phyloP scores from a whole-genome alignment of 306 rosid genomes.

The Prunus mongolica region DNA sequence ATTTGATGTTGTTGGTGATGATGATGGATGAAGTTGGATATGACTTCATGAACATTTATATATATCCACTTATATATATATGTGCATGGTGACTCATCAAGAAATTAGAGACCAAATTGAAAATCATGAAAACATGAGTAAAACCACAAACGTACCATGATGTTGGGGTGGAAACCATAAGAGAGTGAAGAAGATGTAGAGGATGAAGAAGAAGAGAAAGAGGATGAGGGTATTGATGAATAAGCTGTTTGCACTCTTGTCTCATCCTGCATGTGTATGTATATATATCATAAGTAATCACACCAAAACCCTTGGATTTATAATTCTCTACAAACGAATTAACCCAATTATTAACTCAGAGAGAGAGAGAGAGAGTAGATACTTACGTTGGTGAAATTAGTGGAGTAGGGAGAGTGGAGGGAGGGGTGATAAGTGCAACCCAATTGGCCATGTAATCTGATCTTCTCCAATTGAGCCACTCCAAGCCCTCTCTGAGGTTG shows the following conservation, averaged over 20 bases:
- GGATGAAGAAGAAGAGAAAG: slow-evolving; percentile 71
- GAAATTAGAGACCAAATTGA: neutral
- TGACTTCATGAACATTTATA: neutral
- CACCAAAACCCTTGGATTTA: neutral
- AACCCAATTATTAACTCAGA: neutral
- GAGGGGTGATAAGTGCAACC: slow-evolving; percentile 37
- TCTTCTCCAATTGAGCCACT: slow-evolving; percentile 97
- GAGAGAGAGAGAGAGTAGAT: neutral
- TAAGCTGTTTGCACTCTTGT: slow-evolving; percentile 65
- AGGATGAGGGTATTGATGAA: slow-evolving; percentile 59
- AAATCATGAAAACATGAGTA: neutral
- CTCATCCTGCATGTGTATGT: slow-evolving; percentile 54
- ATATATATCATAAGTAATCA: neutral
- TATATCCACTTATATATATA: neutral
- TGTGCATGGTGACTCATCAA: neutral
- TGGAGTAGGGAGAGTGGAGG: slow-evolving; percentile 41
- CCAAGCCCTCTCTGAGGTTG: slow-evolving; percentile 99
- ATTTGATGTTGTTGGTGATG: neutral
- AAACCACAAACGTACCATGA: slow-evolving; percentile 44
- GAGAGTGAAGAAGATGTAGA: slow-evolving; percentile 70
- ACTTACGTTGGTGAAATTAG: slow-evolving; percentile 56
- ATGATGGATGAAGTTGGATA: neutral
- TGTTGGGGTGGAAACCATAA: slow-evolving; percentile 67
- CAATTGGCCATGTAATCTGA: slow-evolving; percentile 91
- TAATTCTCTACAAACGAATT: neutral